phyloP scores from a whole-genome alignment of 495 filamentous ascomycete species.

The Aspergillus cavernicola region DNA sequence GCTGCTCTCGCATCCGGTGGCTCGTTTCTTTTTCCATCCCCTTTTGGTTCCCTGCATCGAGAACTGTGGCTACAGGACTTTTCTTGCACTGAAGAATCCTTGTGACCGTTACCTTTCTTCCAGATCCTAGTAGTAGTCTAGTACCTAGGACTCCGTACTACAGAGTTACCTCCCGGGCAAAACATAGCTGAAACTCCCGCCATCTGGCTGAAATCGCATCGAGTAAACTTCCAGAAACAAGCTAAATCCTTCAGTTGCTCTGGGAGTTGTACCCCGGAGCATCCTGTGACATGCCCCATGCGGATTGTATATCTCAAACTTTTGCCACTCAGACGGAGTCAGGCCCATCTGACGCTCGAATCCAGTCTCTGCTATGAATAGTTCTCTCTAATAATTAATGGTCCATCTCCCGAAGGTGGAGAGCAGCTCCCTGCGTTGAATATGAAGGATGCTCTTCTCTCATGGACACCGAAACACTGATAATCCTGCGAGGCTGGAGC shows the following conservation, averaged over 20 bases:
- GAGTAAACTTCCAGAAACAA: conserved; percentile 19
- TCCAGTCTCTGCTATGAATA: background rate
- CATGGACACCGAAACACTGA: too few species aligned
- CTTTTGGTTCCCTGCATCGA: conserved; percentile 11
- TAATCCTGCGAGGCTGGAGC: too few species aligned
- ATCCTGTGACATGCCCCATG: conserved; percentile 2
- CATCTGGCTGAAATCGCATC: conserved; percentile 6
- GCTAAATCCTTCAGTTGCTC: conserved; percentile 2
- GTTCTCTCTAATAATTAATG: background rate
- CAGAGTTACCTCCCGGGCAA: background rate
- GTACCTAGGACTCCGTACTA: background rate
- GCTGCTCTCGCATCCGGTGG: too few species aligned
- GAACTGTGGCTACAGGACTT: conserved; percentile 1
- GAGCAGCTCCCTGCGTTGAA: background rate
- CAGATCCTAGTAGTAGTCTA: background rate
- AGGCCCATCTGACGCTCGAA: background rate
- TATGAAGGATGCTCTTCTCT: too few species aligned
- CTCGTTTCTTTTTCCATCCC: conserved; percentile 1
- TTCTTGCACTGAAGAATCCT: conserved; percentile 8
- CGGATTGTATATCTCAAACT: background rate
- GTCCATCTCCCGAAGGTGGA: background rate
- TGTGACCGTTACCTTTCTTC: background rate
- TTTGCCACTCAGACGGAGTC: conserved; percentile 5
- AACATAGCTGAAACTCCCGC: conserved; percentile 17
- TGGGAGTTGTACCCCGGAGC: background rate